Evolutionary conservation across 164 flowering plant species (phyloP), one percentile per base, ranked within the genome.

Genomic region (Piper longum): DNA sequence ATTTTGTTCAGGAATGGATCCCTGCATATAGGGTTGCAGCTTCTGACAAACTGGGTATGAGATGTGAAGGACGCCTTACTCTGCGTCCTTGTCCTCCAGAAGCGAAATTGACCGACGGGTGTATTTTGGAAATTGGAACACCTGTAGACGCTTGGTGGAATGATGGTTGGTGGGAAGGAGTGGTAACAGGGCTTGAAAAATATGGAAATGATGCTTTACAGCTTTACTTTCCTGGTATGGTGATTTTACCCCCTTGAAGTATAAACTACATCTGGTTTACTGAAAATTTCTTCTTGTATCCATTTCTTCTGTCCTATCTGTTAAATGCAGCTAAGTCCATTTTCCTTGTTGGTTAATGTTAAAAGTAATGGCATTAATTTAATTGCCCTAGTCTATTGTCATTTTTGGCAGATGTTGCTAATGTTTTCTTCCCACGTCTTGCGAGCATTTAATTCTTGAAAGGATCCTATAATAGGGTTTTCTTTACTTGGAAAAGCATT

Each of bases 161-260:
- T 72, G 96, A 91, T 86, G 99, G 98, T 62, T 95, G 98, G 98
- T 95, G 99, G 98, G 99, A 95, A 80, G 97, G 99, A 17, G 86
- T 91, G 57, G 67, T 95, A 52, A 74, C 77, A 71, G 78, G 72
- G 69, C 66, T 74, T 41, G 63, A 66, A 45, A 62, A 69, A 36
- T 43, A 26, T 16, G 77, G 57, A 59, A 74, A 67, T 61, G 82
- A 79, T 69, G 63, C 16, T n/a, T 63, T 85, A 62, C 87, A 84
- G 69, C 77, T 95, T 69, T 95, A 82, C 71, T 75, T 85, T 67
- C 91, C 98, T 65, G 89, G 98, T 95, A 86, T 60, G 77, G 18
- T 4, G 39, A 12, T 41, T 12, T 57, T 18, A 16, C 9, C 26
- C 4, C 42, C 36, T 57, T 26, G 7, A 26, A 41, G 7, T 36